Evolutionary conservation across 73 alveolate genomes (phyloP), one percentile per base, ranked within the genome.

Genomic region (Durusdinium trenchii): DNA sequence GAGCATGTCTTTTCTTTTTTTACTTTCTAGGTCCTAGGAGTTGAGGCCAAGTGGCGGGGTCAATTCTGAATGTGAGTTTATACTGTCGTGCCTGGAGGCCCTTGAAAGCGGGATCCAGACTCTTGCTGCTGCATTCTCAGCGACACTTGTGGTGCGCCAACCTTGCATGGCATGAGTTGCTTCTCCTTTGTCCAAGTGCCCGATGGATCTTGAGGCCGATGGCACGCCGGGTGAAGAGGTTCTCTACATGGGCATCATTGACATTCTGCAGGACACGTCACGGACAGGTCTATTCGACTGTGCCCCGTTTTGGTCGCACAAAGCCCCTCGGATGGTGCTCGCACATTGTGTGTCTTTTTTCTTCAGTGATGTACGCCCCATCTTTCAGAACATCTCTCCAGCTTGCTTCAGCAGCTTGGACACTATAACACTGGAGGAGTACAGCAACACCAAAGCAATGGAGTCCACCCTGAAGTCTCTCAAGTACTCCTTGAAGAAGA

Each of bases 201-300:
- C n/a, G n/a, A n/a, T n/a, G n/a, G 43, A 2, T 50, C 28, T n/a
- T 30, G 23, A 81, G 91, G 91, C 91, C 50, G 91, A 81, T 81
- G 91, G 91, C 30, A 47, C 48, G 47, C 71, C 46, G 10, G 91
- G 91, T 32, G 71, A 38, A 43, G 94, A 84, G 54, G 75, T 84
- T n/a, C 94, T 84, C 6, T 84, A 84, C 94, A 84, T 84, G 94
- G 94, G 94, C 73, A 84, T 84, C 94, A 84, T 84, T 51, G 94
- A 84, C 94, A 84, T 84, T 18, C 62, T 84, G 94, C 94, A 84
- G 94, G 94, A 84, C n/a, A 18, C 40, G 50, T 16, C 12, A 3
- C 9, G 64, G 9, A 12, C 64, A 54, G 64, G 20, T 54, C 64
- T 54, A 12, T 54, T 20, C 9, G 64, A 12, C 64, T 54, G 64